phyloP scores from a whole-genome alignment of 75 land plant species.

The Pinus tabuliformis region DNA sequence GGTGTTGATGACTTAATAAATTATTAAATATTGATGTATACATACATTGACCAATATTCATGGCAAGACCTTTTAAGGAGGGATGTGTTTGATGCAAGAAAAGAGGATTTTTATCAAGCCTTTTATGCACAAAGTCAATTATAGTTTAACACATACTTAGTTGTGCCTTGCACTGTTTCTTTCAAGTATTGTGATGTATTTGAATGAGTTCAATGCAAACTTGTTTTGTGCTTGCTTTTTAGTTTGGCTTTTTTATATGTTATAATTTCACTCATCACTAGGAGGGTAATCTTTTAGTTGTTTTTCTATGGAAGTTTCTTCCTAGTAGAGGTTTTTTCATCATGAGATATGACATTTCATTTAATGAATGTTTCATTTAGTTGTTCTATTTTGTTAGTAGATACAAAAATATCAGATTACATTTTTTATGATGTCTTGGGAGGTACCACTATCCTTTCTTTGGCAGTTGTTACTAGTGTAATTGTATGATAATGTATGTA shows the following conservation, averaged over 20 bases:
- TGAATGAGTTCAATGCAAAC: background rate
- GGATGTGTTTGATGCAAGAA: conserved; percentile 63
- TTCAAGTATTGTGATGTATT: background rate
- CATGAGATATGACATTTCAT: background rate
- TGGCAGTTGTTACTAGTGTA: too few species aligned
- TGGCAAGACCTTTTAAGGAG: conserved; percentile 57
- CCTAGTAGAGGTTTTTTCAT: background rate
- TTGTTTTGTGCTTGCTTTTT: background rate
- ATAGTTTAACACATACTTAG: conserved; percentile 75
- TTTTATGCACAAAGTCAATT: conserved; percentile 41
- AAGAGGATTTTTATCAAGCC: conserved; percentile 60
- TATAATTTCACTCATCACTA: background rate
- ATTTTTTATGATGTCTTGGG: too few species aligned
- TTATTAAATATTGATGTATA: background rate
- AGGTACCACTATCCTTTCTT: too few species aligned
- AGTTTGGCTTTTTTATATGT: background rate
- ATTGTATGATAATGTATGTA: background rate
- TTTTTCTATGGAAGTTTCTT: background rate
- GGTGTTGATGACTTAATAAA: background rate
- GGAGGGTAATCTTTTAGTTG: background rate
- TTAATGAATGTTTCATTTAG: background rate
- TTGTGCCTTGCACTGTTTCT: background rate
- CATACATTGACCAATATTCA: background rate
- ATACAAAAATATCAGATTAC: too few species aligned
- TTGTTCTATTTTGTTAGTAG: too few species aligned